Evolutionary conservation across 2,329 filamentous ascomycete genomes (phyloP).

Genomic region (Fonsecaea multimorphosa): DNA sequence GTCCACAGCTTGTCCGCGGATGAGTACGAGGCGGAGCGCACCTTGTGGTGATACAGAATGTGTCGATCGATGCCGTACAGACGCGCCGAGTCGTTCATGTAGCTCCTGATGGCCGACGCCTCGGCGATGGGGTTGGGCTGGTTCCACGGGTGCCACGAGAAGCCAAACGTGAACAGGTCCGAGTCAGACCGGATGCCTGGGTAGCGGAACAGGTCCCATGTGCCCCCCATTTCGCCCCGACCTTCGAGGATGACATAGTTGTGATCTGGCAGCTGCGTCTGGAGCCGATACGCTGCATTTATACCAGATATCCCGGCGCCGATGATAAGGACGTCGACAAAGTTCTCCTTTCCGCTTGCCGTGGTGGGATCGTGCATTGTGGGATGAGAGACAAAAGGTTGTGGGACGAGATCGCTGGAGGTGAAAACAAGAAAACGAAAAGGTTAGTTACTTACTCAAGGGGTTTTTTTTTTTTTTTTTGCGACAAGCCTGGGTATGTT

Average conservation of each 20-base stretch:
- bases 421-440: not conserved
- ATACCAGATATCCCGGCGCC: conserved; percentile 78
- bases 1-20: conserved; percentile 60
- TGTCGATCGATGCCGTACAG: conserved; percentile 60
- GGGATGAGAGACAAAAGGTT: not conserved
- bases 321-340: conserved; percentile 66
- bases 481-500: not conserved
- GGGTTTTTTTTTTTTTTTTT: too few species aligned
- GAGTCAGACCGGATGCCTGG: conserved; percentile 68
- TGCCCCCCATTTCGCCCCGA: conserved; percentile 71
- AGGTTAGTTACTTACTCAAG: not conserved
- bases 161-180: conserved; percentile 67
- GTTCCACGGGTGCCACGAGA: conserved; percentile 72
- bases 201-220: conserved; percentile 78
- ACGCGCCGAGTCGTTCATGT: conserved; percentile 59
- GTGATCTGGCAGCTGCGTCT: conserved; percentile 60
- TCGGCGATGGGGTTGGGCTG: conserved; percentile 58
- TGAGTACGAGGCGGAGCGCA: conserved; percentile 61
- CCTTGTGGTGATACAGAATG: conserved; percentile 59
- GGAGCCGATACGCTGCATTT: conserved; percentile 73
- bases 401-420: not conserved
- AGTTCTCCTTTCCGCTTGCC: not conserved
- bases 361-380: not conserved
- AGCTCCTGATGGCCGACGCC: conserved; percentile 59
- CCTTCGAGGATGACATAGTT: conserved; percentile 72